Conservation (phyloP, 2,329 filamentous ascomycete genomes). For the Fusarium paranaense region DNA sequence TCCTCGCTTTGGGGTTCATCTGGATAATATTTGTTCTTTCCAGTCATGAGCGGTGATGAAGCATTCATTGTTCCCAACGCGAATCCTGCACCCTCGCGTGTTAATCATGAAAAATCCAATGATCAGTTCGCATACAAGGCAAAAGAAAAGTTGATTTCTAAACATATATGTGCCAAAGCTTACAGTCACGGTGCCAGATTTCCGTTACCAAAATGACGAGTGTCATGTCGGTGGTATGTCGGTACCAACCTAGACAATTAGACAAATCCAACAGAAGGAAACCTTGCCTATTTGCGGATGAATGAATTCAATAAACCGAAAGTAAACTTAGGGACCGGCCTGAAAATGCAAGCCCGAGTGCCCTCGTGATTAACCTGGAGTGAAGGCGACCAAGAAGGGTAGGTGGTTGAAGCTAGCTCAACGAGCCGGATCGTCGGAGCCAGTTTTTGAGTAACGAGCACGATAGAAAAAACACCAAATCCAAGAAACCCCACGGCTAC, state of each 20-base stretch:
- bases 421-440: not conserved
- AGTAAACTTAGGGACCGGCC: not conserved
- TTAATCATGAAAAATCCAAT: too few species aligned
- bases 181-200: not conserved
- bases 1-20: rapidly evolving
- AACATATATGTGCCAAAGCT: not conserved
- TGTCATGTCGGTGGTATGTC: not conserved
- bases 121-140: not conserved
- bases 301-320: not conserved
- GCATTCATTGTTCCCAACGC: not conserved
- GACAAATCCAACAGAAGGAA: not conserved
- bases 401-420: not conserved
- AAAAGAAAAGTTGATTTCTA: not conserved
- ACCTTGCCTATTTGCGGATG: not conserved
- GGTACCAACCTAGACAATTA: not conserved
- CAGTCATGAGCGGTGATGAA: not conserved
- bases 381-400: not conserved
- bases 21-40: not conserved
- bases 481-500: not conserved
- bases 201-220: not conserved
- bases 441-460: not conserved
- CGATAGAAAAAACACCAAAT: not conserved
- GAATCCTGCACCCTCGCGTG: too few species aligned
- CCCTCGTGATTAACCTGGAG: not conserved
- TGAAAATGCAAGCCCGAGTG: not conserved